These are phyloP conservation scores for Talaromyces trachyspermus DNA, from an alignment of 495 filamentous ascomycete genomes.

Conservation along the genomic window DNA sequence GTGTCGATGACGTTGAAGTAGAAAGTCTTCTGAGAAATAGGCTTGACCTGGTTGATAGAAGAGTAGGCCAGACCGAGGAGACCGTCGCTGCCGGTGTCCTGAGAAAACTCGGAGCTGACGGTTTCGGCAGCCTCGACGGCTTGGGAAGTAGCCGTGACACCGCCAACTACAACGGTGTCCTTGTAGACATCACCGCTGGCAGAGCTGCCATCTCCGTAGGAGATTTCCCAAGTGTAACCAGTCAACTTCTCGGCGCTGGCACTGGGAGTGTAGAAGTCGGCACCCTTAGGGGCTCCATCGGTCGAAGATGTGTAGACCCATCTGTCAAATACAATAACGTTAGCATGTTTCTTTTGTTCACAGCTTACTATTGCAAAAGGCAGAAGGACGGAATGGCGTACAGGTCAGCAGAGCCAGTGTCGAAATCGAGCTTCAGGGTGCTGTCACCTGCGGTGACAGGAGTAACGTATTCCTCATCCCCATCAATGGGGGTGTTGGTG, in stretches of 20 bases:
- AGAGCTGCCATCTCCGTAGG: conserved; percentile 64
- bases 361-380: conserved; percentile 21
- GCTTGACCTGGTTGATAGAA: conserved; percentile 60
- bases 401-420: conserved; percentile 73
- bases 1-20: conserved; percentile 60
- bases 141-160: conserved; percentile 53
- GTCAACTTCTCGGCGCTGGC: conserved; percentile 40
- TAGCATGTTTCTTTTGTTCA: no score
- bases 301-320: conserved; percentile 17
- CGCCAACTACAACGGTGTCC: conserved; percentile 62
- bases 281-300: no score
- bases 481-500: conserved; percentile 43
- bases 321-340: not conserved
- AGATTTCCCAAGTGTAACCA: conserved; percentile 57
- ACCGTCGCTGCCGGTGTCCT: conserved; percentile 57
- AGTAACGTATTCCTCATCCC: conserved; percentile 59
- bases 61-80: conserved; percentile 67
- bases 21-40: conserved; percentile 57
- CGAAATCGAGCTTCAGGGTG: conserved; percentile 26
- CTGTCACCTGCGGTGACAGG: conserved; percentile 60
- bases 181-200: conserved; percentile 61
- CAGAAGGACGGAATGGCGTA: conserved; percentile 32
- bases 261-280: conserved; percentile 51
- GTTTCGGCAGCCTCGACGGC: conserved; percentile 60
- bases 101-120: conserved; percentile 53